Conservation (phyloP, 345 rosid genomes). For the Acer campestre region DNA sequence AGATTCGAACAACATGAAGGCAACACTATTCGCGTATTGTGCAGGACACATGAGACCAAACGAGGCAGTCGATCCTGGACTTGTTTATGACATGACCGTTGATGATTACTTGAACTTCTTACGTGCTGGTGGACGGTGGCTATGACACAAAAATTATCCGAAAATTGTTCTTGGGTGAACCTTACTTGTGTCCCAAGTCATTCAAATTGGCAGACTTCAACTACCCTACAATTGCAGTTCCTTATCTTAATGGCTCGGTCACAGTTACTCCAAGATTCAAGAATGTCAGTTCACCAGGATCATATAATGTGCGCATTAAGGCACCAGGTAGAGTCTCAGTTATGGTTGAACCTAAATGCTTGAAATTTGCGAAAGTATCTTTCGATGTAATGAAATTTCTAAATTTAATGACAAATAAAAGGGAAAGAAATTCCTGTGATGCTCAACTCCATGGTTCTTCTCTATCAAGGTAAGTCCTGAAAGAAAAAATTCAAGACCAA, state of each 20-base stretch:
- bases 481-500: too few relatives aligned
- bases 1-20: conserved; percentile 21
- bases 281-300: conserved; percentile 53
- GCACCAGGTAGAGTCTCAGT: conserved; percentile 35
- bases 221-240: conserved; percentile 57
- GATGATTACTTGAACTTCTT: conserved; percentile 47
- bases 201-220: conserved; percentile 37
- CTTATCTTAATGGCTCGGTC: conserved; percentile 16
- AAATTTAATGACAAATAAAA: not conserved
- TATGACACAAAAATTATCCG: conserved; percentile 19
- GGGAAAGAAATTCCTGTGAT: too few relatives aligned
- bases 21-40: conserved; percentile 52
- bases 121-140: conserved; percentile 29
- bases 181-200: conserved; percentile 33
- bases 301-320: conserved; percentile 27
- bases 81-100: conserved; percentile 39
- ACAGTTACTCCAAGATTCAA: conserved; percentile 36
- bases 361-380: conserved; percentile 24
- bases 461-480: too few relatives aligned
- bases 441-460: too few relatives aligned
- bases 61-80: conserved; percentile 54
- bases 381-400: not conserved
- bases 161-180: conserved; percentile 8
- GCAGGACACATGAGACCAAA: conserved; percentile 50
- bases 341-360: conserved; percentile 28